A percentile compares a stretch with the other conserved stretches of the same genome.
These are phyloP conservation scores for Neonectria magnoliae DNA, from an alignment of 2,329 filamentous ascomycete genomes.

Conservation along the genomic window DNA sequence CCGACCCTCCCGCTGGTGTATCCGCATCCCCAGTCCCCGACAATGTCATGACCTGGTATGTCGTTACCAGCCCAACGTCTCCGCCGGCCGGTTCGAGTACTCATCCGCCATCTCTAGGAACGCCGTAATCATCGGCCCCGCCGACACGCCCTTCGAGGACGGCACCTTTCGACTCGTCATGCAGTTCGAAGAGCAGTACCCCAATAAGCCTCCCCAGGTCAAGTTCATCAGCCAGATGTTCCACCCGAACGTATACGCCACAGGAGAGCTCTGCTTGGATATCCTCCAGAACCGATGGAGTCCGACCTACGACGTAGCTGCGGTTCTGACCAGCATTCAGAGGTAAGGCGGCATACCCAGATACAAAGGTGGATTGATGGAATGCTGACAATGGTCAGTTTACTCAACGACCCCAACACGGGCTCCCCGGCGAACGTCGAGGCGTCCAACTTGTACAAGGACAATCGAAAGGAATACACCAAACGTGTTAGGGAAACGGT, in stretches of 20 bases:
- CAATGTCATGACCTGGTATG: conserved; percentile 96
- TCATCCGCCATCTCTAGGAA: conserved; percentile 71
- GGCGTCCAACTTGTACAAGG: conserved; percentile 97
- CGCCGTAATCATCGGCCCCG: conserved; percentile 95
- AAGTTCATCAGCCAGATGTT: conserved; percentile 99
- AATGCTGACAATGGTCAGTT: conserved; percentile 63
- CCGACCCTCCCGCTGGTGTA: conserved; percentile 94
- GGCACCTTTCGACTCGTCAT: conserved; percentile 97
- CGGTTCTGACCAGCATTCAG: conserved; percentile 96
- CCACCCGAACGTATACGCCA: conserved; percentile 98
- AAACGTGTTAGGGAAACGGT: conserved; percentile 96
- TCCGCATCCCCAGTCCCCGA: conserved; percentile 96
- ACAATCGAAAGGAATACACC: conserved; percentile 95
- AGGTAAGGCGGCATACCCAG: conserved; percentile 65
- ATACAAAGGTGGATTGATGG: background rate
- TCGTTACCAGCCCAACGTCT: conserved; percentile 23
- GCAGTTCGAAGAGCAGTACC: conserved; percentile 99
- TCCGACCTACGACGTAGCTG: conserved; percentile 97
- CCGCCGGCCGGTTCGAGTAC: conserved; percentile 16
- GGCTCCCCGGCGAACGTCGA: conserved; percentile 97
- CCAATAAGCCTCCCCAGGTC: conserved; percentile 96
- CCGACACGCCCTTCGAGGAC: conserved; percentile 97
- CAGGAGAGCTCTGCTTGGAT: conserved; percentile 94
- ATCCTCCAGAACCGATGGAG: conserved; percentile 99
- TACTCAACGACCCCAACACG: conserved; percentile 98